phyloP scores from a whole-genome alignment of 306 rosid genomes.

The Dalbergia cochinchinensis region DNA sequence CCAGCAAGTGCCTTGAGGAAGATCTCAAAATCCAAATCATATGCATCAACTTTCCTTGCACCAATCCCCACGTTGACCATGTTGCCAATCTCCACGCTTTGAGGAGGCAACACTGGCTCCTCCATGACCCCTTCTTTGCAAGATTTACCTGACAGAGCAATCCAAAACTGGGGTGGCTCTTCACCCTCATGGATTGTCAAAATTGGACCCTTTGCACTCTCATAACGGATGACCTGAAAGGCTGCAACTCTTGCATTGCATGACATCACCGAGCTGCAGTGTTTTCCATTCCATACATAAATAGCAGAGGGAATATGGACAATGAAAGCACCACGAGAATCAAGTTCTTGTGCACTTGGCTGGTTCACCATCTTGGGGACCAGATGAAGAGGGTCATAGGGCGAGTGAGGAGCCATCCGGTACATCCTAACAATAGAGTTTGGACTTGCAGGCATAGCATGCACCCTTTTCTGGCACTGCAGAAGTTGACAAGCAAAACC shows the following conservation, averaged over 20 bases:
- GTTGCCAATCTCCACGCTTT: conserved; percentile 34
- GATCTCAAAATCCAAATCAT: conserved; percentile 81
- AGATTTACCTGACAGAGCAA: conserved; percentile 58
- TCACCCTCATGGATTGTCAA: conserved; percentile 64
- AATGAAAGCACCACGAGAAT: conserved; percentile 93
- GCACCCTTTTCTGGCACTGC: conserved; percentile 95
- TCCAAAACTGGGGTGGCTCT: conserved; percentile 85
- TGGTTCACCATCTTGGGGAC: conserved; percentile 77
- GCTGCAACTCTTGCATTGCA: conserved; percentile 74
- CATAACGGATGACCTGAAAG: conserved; percentile 80
- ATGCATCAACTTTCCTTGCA: conserved; percentile 68
- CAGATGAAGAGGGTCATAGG: conserved; percentile 91
- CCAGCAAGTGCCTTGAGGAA: conserved; percentile 86
- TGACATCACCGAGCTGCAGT: conserved; percentile 61
- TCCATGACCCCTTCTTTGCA: conserved; percentile 46
- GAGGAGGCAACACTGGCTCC: conserved; percentile 8
- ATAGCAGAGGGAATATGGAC: conserved; percentile 84
- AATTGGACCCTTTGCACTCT: conserved; percentile 70
- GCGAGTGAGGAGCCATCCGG: conserved; percentile 92
- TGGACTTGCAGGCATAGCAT: conserved; percentile 84
- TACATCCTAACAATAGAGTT: conserved; percentile 81
- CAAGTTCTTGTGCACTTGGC: conserved; percentile 72
- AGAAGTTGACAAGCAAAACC: conserved; percentile 91
- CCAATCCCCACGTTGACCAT: conserved; percentile 18
- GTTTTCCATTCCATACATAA: conserved; percentile 84